A percentile compares a stretch with the other conserved stretches of the same genome.
Evolutionary conservation across 148 eudicot species (phyloP).

Genomic region (Cornus florida): DNA sequence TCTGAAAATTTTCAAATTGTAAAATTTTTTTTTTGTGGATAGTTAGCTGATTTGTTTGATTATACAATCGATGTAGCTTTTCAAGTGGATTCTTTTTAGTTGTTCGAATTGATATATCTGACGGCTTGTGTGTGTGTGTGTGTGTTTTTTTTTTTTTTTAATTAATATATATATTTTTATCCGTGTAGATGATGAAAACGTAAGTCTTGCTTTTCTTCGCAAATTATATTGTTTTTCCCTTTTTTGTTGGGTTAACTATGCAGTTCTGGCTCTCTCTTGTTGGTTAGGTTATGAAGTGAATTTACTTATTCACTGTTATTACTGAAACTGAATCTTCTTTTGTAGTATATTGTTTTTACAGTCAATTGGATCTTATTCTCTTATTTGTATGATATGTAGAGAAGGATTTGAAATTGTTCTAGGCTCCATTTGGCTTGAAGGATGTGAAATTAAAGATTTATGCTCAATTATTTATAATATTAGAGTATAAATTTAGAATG

Average conservation of each 20-base stretch:
- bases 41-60: not conserved
- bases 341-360: not conserved
- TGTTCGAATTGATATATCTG: not conserved
- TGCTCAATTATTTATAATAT: too few relatives aligned
- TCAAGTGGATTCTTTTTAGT: not conserved
- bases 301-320: too few relatives aligned
- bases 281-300: not conserved
- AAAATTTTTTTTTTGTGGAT: too few relatives aligned
- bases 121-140: too few relatives aligned
- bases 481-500: too few relatives aligned
- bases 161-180: too few relatives aligned
- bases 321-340: not conserved
- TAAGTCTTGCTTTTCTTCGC: not conserved
- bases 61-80: not conserved
- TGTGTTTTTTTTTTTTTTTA: not conserved
- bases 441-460: too few relatives aligned
- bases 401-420: not conserved
- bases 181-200: too few relatives aligned
- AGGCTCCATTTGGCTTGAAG: too few relatives aligned
- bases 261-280: not conserved
- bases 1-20: not conserved
- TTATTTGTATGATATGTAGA: not conserved
- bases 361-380: not conserved
- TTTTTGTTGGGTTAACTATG: not conserved
- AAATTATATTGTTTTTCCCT: not conserved